These are phyloP conservation scores for Barnettozyma sp. DNA, from an alignment of 805 yeast genomes.

Conservation along the genomic window DNA sequence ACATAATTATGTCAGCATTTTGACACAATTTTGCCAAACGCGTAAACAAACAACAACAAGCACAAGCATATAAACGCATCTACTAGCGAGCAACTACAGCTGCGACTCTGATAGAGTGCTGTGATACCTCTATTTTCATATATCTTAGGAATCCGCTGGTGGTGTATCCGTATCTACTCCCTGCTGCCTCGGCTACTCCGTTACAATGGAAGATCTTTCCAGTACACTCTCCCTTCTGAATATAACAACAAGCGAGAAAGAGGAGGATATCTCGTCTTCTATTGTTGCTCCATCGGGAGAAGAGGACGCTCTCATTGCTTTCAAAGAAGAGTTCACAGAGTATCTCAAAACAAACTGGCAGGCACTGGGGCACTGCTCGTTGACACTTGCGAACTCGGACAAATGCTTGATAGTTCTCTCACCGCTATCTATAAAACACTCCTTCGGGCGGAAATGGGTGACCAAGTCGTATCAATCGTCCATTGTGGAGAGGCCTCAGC, in stretches of 20 bases:
- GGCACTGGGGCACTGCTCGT: conserved; percentile 28
- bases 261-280: too few relatives aligned
- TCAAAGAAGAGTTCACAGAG: conserved; percentile 36
- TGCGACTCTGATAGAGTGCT: too few relatives aligned
- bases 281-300: conserved; percentile 1
- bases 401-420: conserved; percentile 58
- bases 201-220: conserved; percentile 15
- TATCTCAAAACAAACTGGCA: conserved; percentile 31
- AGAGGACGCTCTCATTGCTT: conserved; percentile 31
- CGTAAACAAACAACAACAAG: too few relatives aligned
- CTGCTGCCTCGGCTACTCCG: too few relatives aligned
- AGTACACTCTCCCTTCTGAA: conserved; percentile 17
- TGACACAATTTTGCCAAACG: too few relatives aligned
- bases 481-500: conserved; percentile 78
- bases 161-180: too few relatives aligned
- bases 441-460: conserved; percentile 73
- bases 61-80: too few relatives aligned
- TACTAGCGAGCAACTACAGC: too few relatives aligned
- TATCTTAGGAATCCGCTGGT: too few relatives aligned
- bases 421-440: conserved; percentile 64
- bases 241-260: conserved; percentile 9
- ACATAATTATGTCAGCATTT: too few relatives aligned
- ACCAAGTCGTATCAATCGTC: conserved; percentile 56
- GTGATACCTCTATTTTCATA: too few relatives aligned
- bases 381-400: conserved; percentile 33